These are phyloP conservation scores for Suhomyces bribrorum DNA, from an alignment of 1,139 yeast species.

Conservation along the genomic window DNA sequence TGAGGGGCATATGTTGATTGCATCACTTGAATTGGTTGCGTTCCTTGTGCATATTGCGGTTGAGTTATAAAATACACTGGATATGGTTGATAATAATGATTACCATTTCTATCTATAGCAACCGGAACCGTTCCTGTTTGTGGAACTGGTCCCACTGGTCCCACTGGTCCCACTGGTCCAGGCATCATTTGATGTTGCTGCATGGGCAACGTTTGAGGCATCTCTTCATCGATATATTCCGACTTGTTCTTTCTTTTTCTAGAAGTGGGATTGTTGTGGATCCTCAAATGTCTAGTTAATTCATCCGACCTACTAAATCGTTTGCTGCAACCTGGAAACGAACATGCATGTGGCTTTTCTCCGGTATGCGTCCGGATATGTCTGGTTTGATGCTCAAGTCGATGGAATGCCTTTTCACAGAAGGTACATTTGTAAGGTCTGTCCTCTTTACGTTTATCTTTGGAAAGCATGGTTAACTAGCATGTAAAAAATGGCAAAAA, in stretches of 20 bases:
- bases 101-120: conserved; percentile 38
- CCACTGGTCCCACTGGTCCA: no score
- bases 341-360: conserved; percentile 88
- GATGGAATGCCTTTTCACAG: conserved; percentile 88
- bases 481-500: not conserved
- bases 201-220: conserved; percentile 3
- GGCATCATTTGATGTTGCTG: not conserved
- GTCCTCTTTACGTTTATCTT: conserved; percentile 20
- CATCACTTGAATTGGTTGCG: conserved; percentile 6
- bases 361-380: conserved; percentile 96
- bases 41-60: conserved; percentile 4
- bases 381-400: conserved; percentile 91
- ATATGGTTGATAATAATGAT: conserved; percentile 36
- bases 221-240: conserved; percentile 5
- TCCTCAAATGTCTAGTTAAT: conserved; percentile 83
- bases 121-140: conserved; percentile 25
- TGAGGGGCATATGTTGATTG: conserved; percentile 4
- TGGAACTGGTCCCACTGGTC: not conserved
- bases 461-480: conserved; percentile 12
- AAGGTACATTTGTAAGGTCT: conserved; percentile 89
- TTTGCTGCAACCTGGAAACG: conserved; percentile 84
- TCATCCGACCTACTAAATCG: conserved; percentile 88
- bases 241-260: conserved; percentile 20
- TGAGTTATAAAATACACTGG: conserved; percentile 41
- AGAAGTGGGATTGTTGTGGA: conserved; percentile 70